These are phyloP conservation scores for Ilex aquifolium DNA, from an alignment of 257 asterid species.

Conservation along the genomic window DNA sequence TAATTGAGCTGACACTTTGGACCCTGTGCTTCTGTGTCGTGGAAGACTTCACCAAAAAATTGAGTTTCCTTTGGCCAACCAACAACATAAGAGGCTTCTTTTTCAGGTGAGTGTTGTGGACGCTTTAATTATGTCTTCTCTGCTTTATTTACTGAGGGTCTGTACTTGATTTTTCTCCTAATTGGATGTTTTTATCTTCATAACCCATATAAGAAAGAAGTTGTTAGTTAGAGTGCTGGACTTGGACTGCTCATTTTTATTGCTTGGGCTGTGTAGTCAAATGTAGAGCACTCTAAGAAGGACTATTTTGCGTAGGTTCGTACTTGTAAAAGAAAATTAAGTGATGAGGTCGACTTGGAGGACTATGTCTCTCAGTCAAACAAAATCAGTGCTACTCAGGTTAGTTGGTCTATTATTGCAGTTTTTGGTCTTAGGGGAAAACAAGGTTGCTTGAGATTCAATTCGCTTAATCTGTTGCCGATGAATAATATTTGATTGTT, in stretches of 20 bases:
- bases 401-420: constrained; percentile 5
- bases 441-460: too few species aligned
- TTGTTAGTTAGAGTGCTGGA: too few species aligned
- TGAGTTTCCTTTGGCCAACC: constrained; percentile 84
- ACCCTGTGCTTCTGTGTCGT: constrained; percentile 84
- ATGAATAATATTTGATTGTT: too few species aligned
- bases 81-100: constrained; percentile 81
- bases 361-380: constrained; percentile 88
- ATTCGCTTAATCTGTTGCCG: too few species aligned
- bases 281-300: too few species aligned
- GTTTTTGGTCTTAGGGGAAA: too few species aligned
- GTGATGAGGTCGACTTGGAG: constrained; percentile 87
- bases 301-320: constrained; percentile 42
- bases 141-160: too few species aligned
- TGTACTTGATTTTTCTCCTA: too few species aligned
- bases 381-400: constrained; percentile 95
- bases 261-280: too few species aligned
- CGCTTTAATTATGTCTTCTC: not conserved
- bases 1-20: constrained; percentile 84
- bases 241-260: too few species aligned
- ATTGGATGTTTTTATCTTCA: too few species aligned
- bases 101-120: constrained; percentile 49
- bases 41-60: constrained; percentile 94
- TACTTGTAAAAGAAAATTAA: constrained; percentile 77
- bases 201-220: too few species aligned